Base-by-base conservation (phyloP, 2,329 filamentous ascomycete genomes). In the Paracoccidioides lutzii region DNA sequence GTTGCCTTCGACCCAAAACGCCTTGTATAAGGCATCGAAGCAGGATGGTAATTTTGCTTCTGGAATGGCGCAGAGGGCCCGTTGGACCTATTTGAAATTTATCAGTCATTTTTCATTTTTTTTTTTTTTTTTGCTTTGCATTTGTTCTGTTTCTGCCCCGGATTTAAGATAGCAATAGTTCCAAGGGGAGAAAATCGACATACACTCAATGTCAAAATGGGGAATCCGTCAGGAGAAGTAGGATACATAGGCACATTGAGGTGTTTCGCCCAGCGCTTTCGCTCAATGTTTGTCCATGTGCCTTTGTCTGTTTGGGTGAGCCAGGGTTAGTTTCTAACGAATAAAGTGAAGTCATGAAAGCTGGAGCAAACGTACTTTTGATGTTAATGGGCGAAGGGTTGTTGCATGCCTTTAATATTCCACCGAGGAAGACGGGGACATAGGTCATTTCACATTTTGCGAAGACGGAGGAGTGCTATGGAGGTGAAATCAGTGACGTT, bases 401-500 rank as follows among this genome's bases (percentile, higher is more conserved):
- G 33, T 72, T 73, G 63, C 76, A 79, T 0, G 69, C 66, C 55
- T 82, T 76, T 75, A 84, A 81, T 53, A 84, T 65, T 0, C 80
- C 81, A 4, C 79, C 79, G 0, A 83, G 72, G 53, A 83, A 76
- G 54, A 84, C 78, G 6, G 81, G 81, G 7, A 81, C 66, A 62
- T 80, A 82, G 10, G 69, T 77, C 44, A 82, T 69, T 6, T 82
- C 72, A 64, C 76, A 77, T 62, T 73, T 66, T 55, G 75, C 71
- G 67, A 84, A 83, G 5, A 75, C 69, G 0, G 78, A 72, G 15
- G 78, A 80, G 59, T 80, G 75, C 80, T 83, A 59, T 22, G 12
- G 8, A 35, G 5, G 33, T 40, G 22, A 1, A 22, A 10, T 35
- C 33, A 46, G 28, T 46, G 33, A 12, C 14, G 5, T 14, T 6